phyloP scores from a whole-genome alignment of 1,139 yeast species.

The Casaregolazyma suthepensis region DNA sequence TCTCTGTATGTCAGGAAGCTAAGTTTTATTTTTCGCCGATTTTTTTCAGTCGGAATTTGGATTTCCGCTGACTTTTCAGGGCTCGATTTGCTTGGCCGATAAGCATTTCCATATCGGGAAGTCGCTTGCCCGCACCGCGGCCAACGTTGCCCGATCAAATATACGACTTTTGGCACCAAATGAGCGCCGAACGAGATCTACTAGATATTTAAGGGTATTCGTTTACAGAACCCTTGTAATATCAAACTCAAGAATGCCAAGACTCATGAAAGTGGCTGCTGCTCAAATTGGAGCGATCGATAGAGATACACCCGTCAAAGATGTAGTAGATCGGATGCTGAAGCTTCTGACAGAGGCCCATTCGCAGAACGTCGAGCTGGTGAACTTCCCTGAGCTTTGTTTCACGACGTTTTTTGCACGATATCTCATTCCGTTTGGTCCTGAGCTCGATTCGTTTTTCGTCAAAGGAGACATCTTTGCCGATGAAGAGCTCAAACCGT shows the following conservation, averaged over 20 bases:
- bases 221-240: not conserved
- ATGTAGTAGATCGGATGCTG: not conserved
- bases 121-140: not conserved
- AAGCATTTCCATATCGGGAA: not conserved
- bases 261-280: not conserved
- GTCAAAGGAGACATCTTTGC: not conserved
- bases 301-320: not conserved
- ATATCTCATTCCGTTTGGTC: not conserved
- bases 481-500: not conserved
- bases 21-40: too few relatives aligned
- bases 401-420: not conserved
- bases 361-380: not conserved
- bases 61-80: not conserved
- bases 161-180: not conserved
- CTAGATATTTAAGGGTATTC: not conserved
- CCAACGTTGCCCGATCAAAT: not conserved
- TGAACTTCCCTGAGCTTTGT: not conserved
- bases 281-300: not conserved
- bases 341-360: not conserved
- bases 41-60: not conserved
- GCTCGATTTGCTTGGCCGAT: not conserved
- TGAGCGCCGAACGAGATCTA: not conserved
- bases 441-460: not conserved
- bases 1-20: not conserved
- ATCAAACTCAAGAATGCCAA: not conserved